phyloP scores from a whole-genome alignment of 1,139 yeast species.

The Debaryomyces udenii region DNA sequence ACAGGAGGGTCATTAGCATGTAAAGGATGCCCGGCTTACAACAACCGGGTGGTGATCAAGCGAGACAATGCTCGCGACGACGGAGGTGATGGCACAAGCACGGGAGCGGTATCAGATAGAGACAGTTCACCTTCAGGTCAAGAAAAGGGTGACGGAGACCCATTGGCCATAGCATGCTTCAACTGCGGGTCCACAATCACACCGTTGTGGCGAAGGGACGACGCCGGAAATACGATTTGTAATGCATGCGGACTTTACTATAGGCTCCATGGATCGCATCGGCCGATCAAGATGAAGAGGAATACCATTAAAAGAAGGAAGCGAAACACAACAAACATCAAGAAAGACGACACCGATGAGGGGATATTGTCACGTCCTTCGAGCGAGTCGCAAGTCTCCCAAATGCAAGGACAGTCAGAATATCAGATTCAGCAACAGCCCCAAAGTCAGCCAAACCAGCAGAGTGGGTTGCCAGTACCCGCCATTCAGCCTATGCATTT shows the following conservation, averaged over 20 bases:
- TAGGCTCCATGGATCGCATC: conserved; percentile 72
- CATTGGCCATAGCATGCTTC: conserved; percentile 71
- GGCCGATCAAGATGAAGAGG: conserved; percentile 78
- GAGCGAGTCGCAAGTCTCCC: not conserved
- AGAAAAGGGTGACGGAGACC: conserved; percentile 13
- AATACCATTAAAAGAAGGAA: conserved; percentile 75
- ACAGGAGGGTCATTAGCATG: conserved; percentile 85
- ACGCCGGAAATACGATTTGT: conserved; percentile 78
- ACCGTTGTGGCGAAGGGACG: conserved; percentile 87
- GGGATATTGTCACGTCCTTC: conserved; percentile 6
- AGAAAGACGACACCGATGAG: conserved; percentile 16
- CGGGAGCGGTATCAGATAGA: conserved; percentile 8
- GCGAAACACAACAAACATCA: conserved; percentile 36
- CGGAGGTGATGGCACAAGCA: not conserved
- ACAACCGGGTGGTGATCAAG: conserved; percentile 59
- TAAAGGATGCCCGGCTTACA: conserved; percentile 80
- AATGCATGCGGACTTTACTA: conserved; percentile 88
- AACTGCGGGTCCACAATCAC: conserved; percentile 86
- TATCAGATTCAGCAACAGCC: conserved; percentile 11
- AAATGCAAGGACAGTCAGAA: conserved; percentile 4
- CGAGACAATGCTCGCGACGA: conserved; percentile 15
- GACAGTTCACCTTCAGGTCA: not conserved
- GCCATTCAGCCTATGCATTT: conserved; percentile 4
- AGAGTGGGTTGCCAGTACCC: conserved; percentile 4
- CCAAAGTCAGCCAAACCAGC: not conserved